These are phyloP conservation scores for Marsdenia floribunda DNA, from an alignment of 257 asterid genomes.

Conservation along the genomic window DNA sequence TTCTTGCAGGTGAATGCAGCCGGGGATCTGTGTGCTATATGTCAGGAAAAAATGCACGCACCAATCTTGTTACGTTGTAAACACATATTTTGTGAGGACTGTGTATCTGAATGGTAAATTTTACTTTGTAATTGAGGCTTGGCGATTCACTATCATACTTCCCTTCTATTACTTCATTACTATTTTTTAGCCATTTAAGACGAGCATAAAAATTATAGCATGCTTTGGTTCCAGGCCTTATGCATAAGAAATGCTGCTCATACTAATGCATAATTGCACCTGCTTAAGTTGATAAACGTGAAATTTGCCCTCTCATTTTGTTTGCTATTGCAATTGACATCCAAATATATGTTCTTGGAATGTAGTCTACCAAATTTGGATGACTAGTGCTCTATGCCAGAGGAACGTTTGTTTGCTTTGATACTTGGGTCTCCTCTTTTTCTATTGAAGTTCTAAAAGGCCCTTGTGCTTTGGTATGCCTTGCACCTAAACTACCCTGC, in stretches of 20 bases:
- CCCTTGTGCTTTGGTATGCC: background rate
- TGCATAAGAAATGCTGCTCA: background rate
- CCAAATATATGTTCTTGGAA: background rate
- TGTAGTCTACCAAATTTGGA: background rate
- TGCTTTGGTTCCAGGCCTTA: background rate
- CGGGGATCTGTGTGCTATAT: slow-evolving; percentile 86
- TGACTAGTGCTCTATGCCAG: background rate
- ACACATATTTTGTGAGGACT: slow-evolving; percentile 85
- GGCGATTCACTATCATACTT: background rate
- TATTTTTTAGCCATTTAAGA: background rate
- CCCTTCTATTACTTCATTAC: background rate
- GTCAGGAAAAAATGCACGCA: slow-evolving; percentile 85
- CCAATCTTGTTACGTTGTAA: slow-evolving; percentile 79
- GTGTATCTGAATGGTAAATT: slow-evolving; percentile 80
- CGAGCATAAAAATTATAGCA: too few species aligned
- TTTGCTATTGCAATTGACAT: background rate
- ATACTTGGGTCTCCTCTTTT: background rate
- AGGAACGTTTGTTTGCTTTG: background rate
- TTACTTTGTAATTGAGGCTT: slow-evolving; percentile 5
- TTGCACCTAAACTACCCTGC: background rate
- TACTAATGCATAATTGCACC: background rate
- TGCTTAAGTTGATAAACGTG: background rate
- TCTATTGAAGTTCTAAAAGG: background rate
- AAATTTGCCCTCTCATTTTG: background rate
- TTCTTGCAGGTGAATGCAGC: slow-evolving; percentile 59